Evolutionary conservation across 1,284 basidiomycete genomes (phyloP).

Genomic region (Tylopilus sp.): DNA sequence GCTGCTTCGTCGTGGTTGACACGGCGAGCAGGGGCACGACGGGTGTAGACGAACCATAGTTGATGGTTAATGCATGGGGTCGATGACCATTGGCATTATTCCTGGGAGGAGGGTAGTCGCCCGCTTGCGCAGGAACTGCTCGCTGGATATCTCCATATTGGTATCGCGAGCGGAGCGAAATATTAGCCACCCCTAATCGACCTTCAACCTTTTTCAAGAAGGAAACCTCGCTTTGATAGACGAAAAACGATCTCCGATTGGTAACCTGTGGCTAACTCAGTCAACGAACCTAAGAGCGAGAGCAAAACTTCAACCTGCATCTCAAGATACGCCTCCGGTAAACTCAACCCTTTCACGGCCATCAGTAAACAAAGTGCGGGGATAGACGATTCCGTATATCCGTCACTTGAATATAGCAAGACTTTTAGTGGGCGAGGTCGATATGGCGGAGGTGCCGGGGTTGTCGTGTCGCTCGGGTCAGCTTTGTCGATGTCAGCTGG

Average conservation of each 20-base stretch:
- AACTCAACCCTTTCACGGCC: slow-evolving; percentile 63
- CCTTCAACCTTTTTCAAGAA: slow-evolving; percentile 76
- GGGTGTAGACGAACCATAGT: slow-evolving; percentile 18
- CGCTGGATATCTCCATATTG: slow-evolving; percentile 24
- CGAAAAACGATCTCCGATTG: slow-evolving; percentile 83
- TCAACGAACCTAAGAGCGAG: background rate
- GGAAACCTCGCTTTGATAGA: slow-evolving; percentile 80
- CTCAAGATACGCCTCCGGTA: slow-evolving; percentile 89
- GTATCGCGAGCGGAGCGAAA: slow-evolving; percentile 26
- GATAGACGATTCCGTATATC: slow-evolving; percentile 88
- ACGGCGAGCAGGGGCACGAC: slow-evolving; percentile 9
- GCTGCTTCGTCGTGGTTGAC: slow-evolving; percentile 11
- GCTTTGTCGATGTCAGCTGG: slow-evolving; percentile 8
- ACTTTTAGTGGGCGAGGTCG: slow-evolving; percentile 61
- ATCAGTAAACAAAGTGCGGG: slow-evolving; percentile 88
- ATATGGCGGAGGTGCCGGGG: slow-evolving; percentile 16
- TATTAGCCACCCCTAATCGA: slow-evolving; percentile 37
- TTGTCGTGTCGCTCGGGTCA: slow-evolving; percentile 3
- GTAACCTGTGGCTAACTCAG: slow-evolving; percentile 40
- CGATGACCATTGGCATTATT: slow-evolving; percentile 17
- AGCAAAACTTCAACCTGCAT: slow-evolving; percentile 48
- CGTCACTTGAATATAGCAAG: slow-evolving; percentile 73
- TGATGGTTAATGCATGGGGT: slow-evolving; percentile 22
- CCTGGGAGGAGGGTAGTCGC: slow-evolving; percentile 27
- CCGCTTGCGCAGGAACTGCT: slow-evolving; percentile 13